A percentile compares a stretch with the other conserved stretches of the same genome.
Conservation (phyloP, 108 stramenopile genomes). For the Asterionellopsis glacialis region DNA sequence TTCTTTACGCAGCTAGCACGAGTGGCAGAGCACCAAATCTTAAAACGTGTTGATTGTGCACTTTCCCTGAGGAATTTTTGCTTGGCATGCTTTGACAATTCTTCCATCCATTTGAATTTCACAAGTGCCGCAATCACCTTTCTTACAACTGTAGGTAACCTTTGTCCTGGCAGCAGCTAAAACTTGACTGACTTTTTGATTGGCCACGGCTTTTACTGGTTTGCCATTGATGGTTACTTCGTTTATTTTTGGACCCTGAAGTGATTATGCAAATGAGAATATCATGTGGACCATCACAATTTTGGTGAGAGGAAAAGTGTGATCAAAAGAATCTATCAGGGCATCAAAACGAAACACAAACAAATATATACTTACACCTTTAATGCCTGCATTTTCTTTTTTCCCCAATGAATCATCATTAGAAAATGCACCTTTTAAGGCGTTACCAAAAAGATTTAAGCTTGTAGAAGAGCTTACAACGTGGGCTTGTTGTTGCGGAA, state of each 20-base stretch:
- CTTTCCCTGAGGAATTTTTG: slow-evolving; percentile 39
- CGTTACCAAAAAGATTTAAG: slow-evolving; percentile 28
- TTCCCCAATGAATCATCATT: slow-evolving; percentile 52
- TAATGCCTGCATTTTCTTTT: slow-evolving; percentile 31
- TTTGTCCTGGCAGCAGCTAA: slow-evolving; percentile 35
- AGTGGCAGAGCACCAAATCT: not conserved
- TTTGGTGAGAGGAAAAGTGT: no score
- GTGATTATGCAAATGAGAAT: no score
- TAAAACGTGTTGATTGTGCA: slow-evolving; percentile 36
- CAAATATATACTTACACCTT: slow-evolving; percentile 11
- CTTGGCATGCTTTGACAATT: slow-evolving; percentile 42
- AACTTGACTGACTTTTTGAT: slow-evolving; percentile 44
- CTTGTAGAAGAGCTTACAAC: not conserved
- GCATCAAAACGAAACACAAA: not conserved
- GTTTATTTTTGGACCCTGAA: slow-evolving; percentile 2
- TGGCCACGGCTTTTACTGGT: slow-evolving; percentile 43
- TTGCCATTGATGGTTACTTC: slow-evolving; percentile 52
- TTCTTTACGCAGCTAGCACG: no score
- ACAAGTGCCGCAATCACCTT: slow-evolving; percentile 52
- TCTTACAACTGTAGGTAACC: slow-evolving; percentile 38
- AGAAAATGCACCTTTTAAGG: slow-evolving; percentile 30
- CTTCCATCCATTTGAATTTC: slow-evolving; percentile 44
- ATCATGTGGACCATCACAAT: no score
- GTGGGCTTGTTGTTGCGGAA: no score
- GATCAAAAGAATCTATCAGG: not conserved